A percentile compares a stretch with the other conserved stretches of the same genome.
phyloP scores from a whole-genome alignment of 2,329 filamentous ascomycete genomes.

The Talaromyces verruculosus region DNA sequence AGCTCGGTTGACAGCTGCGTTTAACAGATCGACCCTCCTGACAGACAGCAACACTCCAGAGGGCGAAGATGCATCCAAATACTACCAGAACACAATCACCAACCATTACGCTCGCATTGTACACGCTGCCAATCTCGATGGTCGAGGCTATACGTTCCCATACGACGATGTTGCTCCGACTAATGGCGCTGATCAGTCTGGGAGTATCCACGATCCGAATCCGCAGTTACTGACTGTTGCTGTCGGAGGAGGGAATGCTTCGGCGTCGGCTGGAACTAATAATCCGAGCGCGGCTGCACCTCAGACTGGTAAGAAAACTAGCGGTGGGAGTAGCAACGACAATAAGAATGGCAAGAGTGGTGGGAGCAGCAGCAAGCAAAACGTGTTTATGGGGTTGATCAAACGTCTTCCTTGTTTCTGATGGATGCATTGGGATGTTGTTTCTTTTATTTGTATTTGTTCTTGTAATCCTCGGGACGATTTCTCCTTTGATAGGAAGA shows the following conservation, averaged over 20 bases:
- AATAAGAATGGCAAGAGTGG: not conserved
- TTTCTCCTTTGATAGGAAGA: not conserved
- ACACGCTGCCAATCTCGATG: constrained; percentile 60
- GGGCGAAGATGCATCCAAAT: constrained; percentile 49
- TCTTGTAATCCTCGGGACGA: too few species aligned
- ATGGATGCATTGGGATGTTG: not conserved
- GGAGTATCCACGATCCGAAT: constrained; percentile 59
- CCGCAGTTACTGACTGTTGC: constrained; percentile 58
- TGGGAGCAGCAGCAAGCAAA: constrained; percentile 7
- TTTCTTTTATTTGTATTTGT: not conserved
- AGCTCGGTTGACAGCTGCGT: constrained; percentile 71
- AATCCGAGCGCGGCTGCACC: not conserved
- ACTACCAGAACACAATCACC: constrained; percentile 57
- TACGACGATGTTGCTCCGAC: constrained; percentile 67
- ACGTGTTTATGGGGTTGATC: constrained; percentile 9
- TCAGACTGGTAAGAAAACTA: not conserved
- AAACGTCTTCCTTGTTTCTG: constrained; percentile 18
- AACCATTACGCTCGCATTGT: constrained; percentile 69
- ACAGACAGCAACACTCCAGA: constrained; percentile 53
- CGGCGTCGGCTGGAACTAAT: constrained; percentile 19
- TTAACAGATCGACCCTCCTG: constrained; percentile 71
- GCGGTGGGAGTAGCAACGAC: not conserved
- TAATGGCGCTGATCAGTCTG: constrained; percentile 60
- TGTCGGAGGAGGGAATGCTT: constrained; percentile 49
- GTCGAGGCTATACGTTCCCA: constrained; percentile 67